Conservation (phyloP, 164 flowering plant species). For the Echeveria elegans region DNA sequence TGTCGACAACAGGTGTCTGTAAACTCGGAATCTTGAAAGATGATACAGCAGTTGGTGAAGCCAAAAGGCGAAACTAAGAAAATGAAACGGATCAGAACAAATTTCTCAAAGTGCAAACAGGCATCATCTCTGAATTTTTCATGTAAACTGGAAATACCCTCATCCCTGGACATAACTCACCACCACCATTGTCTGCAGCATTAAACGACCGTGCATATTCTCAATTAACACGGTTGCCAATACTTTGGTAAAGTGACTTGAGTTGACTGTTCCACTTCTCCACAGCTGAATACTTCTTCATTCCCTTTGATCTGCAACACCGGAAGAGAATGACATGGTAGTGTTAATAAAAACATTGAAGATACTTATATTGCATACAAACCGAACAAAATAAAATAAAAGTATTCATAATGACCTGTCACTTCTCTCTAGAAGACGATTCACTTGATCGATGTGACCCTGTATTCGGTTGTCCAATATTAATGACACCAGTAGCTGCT, state of each 20-base stretch:
- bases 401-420: conserved; percentile 53
- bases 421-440: conserved; percentile 65
- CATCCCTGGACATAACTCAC: no score
- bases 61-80: no score
- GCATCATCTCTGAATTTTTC: no score
- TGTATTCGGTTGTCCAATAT: conserved; percentile 81
- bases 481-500: conserved; percentile 79
- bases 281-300: conserved; percentile 78
- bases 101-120: no score
- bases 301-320: conserved; percentile 77
- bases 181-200: no score
- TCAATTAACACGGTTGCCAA: conserved; percentile 62
- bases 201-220: neutral
- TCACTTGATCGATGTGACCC: conserved; percentile 90
- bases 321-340: neutral
- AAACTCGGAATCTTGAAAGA: no score
- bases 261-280: conserved; percentile 99
- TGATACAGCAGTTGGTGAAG: no score
- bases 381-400: neutral
- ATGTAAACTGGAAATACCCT: no score
- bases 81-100: no score
- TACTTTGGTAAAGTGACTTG: conserved; percentile 63
- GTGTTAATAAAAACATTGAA: neutral
- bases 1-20: no score
- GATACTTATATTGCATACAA: neutral